These are phyloP conservation scores for Mycena crocata DNA, from an alignment of 768 basidiomycete genomes.

Conservation along the genomic window DNA sequence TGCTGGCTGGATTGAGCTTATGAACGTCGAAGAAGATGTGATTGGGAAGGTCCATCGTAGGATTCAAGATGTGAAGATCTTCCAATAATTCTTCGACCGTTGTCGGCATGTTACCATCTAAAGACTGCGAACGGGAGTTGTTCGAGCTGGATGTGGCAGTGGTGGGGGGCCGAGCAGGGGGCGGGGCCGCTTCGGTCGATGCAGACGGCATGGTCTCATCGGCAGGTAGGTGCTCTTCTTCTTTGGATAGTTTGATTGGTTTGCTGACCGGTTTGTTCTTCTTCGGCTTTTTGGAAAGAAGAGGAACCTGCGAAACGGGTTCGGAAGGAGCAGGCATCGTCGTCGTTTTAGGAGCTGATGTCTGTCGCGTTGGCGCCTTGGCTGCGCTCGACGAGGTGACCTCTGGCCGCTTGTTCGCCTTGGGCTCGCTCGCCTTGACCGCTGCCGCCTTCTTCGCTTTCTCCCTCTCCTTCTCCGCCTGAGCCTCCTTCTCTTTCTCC, in stretches of 20 bases:
- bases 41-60: slow-evolving; percentile 71
- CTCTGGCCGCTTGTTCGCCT: slow-evolving; percentile 36
- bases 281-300: slow-evolving; percentile 86
- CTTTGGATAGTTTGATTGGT: slow-evolving; percentile 66
- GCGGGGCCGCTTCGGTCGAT: slow-evolving; percentile 59
- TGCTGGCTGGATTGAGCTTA: slow-evolving; percentile 79
- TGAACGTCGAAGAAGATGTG: slow-evolving; percentile 82
- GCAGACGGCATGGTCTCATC: slow-evolving; percentile 59
- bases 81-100: slow-evolving; percentile 75
- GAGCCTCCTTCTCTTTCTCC: slow-evolving; percentile 46
- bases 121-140: slow-evolving; percentile 71
- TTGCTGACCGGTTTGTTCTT: slow-evolving; percentile 78
- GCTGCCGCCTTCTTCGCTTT: slow-evolving; percentile 32
- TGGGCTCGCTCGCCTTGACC: slow-evolving; percentile 34
- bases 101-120: slow-evolving; percentile 62
- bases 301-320: slow-evolving; percentile 70
- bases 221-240: slow-evolving; percentile 55
- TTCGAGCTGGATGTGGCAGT: slow-evolving; percentile 62
- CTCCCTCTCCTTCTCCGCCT: slow-evolving; percentile 41
- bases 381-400: slow-evolving; percentile 22
- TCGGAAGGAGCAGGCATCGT: slow-evolving; percentile 40
- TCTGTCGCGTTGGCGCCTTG: slow-evolving; percentile 33
- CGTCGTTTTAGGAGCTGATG: slow-evolving; percentile 45
- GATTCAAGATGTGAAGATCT: slow-evolving; percentile 71
- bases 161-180: slow-evolving; percentile 42